A percentile compares a stretch with the other conserved stretches of the same genome.
Evolutionary conservation across 2,329 filamentous ascomycete species (phyloP).

Genomic region (Nannizziopsis arthrosporioides): DNA sequence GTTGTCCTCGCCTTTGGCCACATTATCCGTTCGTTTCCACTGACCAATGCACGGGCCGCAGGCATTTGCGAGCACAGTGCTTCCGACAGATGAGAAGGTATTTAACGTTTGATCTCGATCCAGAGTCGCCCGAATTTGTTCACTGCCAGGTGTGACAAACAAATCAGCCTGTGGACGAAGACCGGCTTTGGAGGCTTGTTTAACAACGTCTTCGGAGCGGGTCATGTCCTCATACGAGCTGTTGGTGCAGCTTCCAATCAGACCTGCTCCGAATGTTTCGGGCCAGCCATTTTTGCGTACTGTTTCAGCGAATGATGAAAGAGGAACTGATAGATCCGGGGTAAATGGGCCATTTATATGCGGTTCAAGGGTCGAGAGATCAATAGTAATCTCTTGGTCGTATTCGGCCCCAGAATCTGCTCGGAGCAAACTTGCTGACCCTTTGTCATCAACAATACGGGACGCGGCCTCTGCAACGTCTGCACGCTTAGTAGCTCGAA

Average conservation of each 20-base stretch:
- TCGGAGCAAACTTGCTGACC: constrained; percentile 47
- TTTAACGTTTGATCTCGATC: constrained; percentile 77
- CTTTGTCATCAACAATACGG: constrained; percentile 44
- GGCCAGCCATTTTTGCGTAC: constrained; percentile 84
- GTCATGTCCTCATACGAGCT: constrained; percentile 99
- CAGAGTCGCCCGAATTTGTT: constrained; percentile 90
- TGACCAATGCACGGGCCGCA: constrained; percentile 91
- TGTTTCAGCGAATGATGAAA: constrained; percentile 78
- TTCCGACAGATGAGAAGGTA: constrained; percentile 77
- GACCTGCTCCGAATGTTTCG: constrained; percentile 73
- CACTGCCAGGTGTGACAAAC: constrained; percentile 91
- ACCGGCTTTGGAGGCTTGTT: constrained; percentile 80
- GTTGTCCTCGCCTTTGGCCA: constrained; percentile 74
- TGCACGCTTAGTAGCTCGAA: constrained; percentile 67
- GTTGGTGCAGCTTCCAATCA: constrained; percentile 98
- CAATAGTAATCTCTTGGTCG: constrained; percentile 80
- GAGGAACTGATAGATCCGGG: constrained; percentile 81
- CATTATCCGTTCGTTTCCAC: constrained; percentile 83
- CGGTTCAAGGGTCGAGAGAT: constrained; percentile 81
- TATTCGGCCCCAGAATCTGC: constrained; percentile 77
- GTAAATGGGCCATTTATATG: constrained; percentile 97
- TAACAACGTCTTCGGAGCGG: constrained; percentile 80
- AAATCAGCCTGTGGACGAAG: constrained; percentile 82
- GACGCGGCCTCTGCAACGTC: constrained; percentile 58
- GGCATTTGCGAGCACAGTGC: constrained; percentile 83